Conservation (phyloP, 805 yeast genomes). For the Teunomyces cretensis region DNA sequence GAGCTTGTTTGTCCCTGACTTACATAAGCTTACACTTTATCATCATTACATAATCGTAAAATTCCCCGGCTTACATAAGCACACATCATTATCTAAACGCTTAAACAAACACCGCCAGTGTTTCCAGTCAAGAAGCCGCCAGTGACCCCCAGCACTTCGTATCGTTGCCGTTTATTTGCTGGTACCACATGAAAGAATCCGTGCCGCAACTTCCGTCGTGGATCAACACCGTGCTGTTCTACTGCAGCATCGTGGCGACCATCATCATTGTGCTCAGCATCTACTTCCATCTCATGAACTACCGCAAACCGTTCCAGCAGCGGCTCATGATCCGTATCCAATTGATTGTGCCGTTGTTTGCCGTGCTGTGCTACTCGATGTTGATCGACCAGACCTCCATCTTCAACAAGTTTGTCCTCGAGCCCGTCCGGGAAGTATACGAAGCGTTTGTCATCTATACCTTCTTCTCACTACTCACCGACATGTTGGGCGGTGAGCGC, state of each 20-base stretch:
- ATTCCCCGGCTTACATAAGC: too few species aligned
- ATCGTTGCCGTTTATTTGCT: too few species aligned
- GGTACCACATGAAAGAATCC: background rate
- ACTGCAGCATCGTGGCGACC: conserved; percentile 21
- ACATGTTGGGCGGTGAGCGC: conserved; percentile 89
- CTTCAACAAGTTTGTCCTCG: conserved; percentile 48
- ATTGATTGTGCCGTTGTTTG: conserved; percentile 77
- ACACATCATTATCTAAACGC: too few species aligned
- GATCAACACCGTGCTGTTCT: conserved; percentile 19
- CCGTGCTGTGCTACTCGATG: conserved; percentile 64
- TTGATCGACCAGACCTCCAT: conserved; percentile 44
- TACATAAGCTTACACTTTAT: too few species aligned
- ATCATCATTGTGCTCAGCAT: conserved; percentile 24
- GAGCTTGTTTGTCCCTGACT: too few species aligned
- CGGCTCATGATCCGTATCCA: conserved; percentile 80
- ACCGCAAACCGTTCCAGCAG: conserved; percentile 87
- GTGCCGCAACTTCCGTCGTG: conserved; percentile 17
- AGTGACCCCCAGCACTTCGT: too few species aligned
- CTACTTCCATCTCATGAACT: conserved; percentile 50
- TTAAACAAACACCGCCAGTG: too few species aligned
- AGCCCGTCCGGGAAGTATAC: conserved; percentile 83
- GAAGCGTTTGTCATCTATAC: conserved; percentile 97
- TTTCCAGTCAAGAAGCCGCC: too few species aligned
- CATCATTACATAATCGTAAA: too few species aligned
- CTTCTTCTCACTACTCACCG: conserved; percentile 78